Base-by-base conservation (phyloP, 208 protist species). In the Trypanosoma platydactyli region DNA sequence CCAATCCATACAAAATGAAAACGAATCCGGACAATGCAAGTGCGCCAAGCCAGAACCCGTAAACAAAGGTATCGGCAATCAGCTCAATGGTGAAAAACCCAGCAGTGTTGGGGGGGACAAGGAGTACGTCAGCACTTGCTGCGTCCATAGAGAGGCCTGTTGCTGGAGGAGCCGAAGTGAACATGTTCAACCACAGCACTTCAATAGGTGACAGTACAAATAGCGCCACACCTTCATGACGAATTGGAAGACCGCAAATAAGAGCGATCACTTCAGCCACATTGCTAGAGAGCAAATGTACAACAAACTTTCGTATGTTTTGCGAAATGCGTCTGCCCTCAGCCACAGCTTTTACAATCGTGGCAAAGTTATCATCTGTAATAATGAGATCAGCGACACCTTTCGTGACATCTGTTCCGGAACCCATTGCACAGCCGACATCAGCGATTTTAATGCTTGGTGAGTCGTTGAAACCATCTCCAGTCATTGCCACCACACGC, bases 351-450 rank as follows among this genome's bases (percentile, higher is more conserved):
- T 92, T 95, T 25, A 99, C 98, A 72, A 99, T 99, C 0, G 97
- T 98, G 9, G 82, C 57, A 75, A 99, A 99, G 83, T 99, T 99
- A 84, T 99, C 98, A 81, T 99, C 98, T 33, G 98, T 85, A 54
- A 99, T 94, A 63, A 97, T 84, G 65, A 97, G 81, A 59, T 95
- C 91, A 9, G 93, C 94, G 20, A 95, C 93, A 40, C 93, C 88
- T 71, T 98, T 98, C 7, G 97, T 97, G 12, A 99, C 94, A 60
- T 98, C 97, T 20, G 97, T 98, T 41, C 98, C 98, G 52, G 83
- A 88, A 49, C 98, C 97, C 98, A 99, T 99, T 25, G 92, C 85
- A 72, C 98, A 98, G 61, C 97, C 97, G 25, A 99, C 88, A 82
- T 98, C 92, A 0, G 98, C 83, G 53, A 88, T 92, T 76, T 98